Evolutionary conservation across 1,284 basidiomycete genomes (phyloP), one percentile per base, ranked within the genome.

Genomic region (Cystobasidium pallidum): DNA sequence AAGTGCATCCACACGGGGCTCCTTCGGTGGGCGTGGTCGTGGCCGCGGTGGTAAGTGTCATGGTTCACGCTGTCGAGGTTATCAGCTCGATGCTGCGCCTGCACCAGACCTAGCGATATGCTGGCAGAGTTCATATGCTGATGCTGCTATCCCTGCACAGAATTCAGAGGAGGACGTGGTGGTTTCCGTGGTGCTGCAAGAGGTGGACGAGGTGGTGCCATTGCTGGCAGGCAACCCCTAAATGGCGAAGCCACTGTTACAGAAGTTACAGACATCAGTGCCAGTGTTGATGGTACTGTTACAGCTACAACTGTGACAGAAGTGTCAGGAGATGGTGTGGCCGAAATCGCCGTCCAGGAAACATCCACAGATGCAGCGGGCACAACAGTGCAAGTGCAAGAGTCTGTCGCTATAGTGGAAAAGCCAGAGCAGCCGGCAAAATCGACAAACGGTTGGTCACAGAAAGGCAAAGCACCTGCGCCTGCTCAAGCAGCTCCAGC

Each of bases 101-200:
- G 2, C 62, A 19, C 32, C 4, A 10, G 13, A 19, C n/a, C 34
- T 43, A 21, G 43, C 39, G 26, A n/a, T n/a, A n/a, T n/a, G n/a
- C n/a, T n/a, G n/a, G n/a, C n/a, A n/a, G n/a, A n/a, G n/a, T n/a
- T n/a, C n/a, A n/a, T n/a, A n/a, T n/a, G n/a, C n/a, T n/a, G n/a
- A n/a, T n/a, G n/a, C n/a, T n/a, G n/a, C n/a, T n/a, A n/a, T n/a
- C n/a, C n/a, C n/a, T n/a, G n/a, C n/a, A 49, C 52, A 71, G 68
- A 71, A 21, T 71, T 71, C 55, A 26, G 68, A 49, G 68, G 68
- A 15, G 68, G 68, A 64, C 58, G 68, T 32, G 68, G 68, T 51
- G 68, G 59, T 19, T 52, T 63, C 24, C 21, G 68, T 57, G 68
- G 68, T 51, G 68, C 28, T 51, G 45, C 43, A 24, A 39, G 68